Evolutionary conservation across 1,284 basidiomycete genomes (phyloP).

Genomic region (Tetrapyrgos nigripes): DNA sequence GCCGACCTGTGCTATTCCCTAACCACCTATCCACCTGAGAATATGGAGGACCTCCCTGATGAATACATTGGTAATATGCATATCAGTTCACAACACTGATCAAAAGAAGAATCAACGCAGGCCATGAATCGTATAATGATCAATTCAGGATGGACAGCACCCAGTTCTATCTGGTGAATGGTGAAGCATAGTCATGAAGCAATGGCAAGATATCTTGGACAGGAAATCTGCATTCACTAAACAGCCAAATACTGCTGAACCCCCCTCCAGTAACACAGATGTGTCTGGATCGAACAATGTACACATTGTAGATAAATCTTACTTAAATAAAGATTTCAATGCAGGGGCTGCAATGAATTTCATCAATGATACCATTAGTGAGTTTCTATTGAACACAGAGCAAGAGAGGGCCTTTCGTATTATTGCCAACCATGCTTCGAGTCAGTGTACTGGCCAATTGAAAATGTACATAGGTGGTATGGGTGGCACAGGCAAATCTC

Average conservation of each 20-base stretch:
- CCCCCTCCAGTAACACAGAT: not conserved
- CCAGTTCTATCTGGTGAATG: no score
- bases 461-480: slow-evolving; percentile 15
- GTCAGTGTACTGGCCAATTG: slow-evolving; percentile 14
- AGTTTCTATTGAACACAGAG: slow-evolving; percentile 31
- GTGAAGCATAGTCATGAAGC: no score
- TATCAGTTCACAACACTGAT: no score
- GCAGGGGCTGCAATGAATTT: not conserved
- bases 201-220: not conserved
- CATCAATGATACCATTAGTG: slow-evolving; percentile 9
- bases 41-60: no score
- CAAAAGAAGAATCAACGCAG: no score
- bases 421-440: slow-evolving; percentile 30
- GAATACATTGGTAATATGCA: no score
- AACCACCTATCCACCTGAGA: no score
- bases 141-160: no score
- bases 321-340: slow-evolving; percentile 9
- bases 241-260: not conserved
- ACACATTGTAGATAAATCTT: slow-evolving; percentile 19
- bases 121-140: no score
- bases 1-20: no score
- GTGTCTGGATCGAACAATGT: not conserved
- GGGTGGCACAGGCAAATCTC: slow-evolving; percentile 43
- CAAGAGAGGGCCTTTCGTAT: slow-evolving; percentile 35
- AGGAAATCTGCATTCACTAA: not conserved